Percentiles rank a stretch among this genome's conserved stretches.
Conservation (phyloP, 352 stramenopile species). For the Globisporangium okanoganense region DNA sequence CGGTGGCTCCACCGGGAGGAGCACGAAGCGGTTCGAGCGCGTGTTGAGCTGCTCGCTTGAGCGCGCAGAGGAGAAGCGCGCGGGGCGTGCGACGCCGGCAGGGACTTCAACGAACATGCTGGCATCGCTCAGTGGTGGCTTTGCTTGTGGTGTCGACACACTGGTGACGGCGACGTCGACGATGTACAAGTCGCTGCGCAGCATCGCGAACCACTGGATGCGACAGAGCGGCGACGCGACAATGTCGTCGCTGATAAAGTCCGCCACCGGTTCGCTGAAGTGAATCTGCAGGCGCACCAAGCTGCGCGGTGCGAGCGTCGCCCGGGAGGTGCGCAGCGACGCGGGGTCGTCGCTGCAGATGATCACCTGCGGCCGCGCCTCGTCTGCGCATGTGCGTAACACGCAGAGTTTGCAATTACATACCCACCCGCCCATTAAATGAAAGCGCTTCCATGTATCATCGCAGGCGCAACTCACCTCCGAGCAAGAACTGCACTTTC, state of each 20-base stretch:
- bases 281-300: slow-evolving; percentile 44
- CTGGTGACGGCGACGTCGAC: slow-evolving; percentile 13
- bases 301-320: background rate
- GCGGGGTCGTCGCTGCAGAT: slow-evolving; percentile 10
- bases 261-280: slow-evolving; percentile 62
- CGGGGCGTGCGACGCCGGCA: slow-evolving; percentile 11
- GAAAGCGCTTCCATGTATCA: no score
- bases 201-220: slow-evolving; percentile 33
- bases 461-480: no score
- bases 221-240: slow-evolving; percentile 15
- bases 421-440: no score
- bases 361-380: slow-evolving; percentile 17
- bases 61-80: background rate
- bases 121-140: background rate
- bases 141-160: background rate
- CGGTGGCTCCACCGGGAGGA: background rate
- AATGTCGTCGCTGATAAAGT: slow-evolving; percentile 64
- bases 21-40: slow-evolving; percentile 13
- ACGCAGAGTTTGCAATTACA: background rate
- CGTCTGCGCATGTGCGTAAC: slow-evolving; percentile 2
- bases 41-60: slow-evolving; percentile 1
- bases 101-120: slow-evolving; percentile 14
- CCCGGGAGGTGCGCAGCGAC: slow-evolving; percentile 8
- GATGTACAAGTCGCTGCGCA: slow-evolving; percentile 42
- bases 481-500: slow-evolving; percentile 58